Conservation (phyloP, 441 rosid genomes). For the Biscutella laevigata region DNA sequence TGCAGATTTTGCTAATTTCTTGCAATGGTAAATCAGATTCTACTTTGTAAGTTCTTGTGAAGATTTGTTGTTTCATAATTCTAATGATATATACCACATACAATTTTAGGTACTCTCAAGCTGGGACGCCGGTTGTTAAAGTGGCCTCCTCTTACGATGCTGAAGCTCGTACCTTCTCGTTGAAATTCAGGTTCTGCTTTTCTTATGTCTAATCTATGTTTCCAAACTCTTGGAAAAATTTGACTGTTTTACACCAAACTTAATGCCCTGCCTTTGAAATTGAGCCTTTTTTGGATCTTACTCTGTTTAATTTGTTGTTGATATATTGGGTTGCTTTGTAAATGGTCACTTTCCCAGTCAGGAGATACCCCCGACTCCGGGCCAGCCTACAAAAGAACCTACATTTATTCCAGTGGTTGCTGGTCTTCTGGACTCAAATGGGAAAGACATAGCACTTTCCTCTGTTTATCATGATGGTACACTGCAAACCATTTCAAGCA, state of each 20-base stretch:
- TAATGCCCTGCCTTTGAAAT: background rate
- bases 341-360: conserved; percentile 45
- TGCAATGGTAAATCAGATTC: conserved; percentile 49
- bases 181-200: conserved; percentile 68
- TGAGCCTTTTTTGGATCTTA: background rate
- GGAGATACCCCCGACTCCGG: conserved; percentile 80
- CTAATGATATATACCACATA: background rate
- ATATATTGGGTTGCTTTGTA: conserved; percentile 6
- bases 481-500: conserved; percentile 39
- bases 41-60: background rate
- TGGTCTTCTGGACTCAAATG: conserved; percentile 71
- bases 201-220: background rate
- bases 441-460: conserved; percentile 70
- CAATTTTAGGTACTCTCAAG: conserved; percentile 80
- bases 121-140: conserved; percentile 89
- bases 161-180: conserved; percentile 62
- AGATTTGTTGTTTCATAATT: conserved; percentile 1
- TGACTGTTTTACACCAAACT: background rate
- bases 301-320: background rate
- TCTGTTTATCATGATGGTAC: conserved; percentile 64
- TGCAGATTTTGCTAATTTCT: conserved; percentile 88
- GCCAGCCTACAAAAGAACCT: conserved; percentile 83
- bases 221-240: background rate
- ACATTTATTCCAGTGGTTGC: conserved; percentile 83
- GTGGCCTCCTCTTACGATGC: conserved; percentile 71